These are phyloP conservation scores for Cucumis melo DNA, from an alignment of 306 rosid genomes.

Conservation along the genomic window DNA sequence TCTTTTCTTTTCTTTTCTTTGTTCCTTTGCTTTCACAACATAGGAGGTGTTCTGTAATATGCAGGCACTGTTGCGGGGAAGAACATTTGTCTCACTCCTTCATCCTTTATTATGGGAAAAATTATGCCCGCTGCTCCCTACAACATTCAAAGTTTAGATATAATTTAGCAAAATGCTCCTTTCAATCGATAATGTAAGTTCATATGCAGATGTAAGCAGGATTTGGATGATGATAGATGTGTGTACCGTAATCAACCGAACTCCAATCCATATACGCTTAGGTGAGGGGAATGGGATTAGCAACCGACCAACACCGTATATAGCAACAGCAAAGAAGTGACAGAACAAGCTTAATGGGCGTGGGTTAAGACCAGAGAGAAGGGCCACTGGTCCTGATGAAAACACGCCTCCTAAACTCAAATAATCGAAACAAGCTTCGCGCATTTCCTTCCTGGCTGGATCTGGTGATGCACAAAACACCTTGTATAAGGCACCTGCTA, in stretches of 20 bases:
- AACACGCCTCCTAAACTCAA: conserved; percentile 44
- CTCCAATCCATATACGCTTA: conserved; percentile 35
- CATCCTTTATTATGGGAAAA: conserved; percentile 19
- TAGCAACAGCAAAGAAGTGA: conserved; percentile 38
- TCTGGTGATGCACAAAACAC: conserved; percentile 41
- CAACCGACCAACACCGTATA: conserved; percentile 33
- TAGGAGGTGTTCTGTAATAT: conserved; percentile 16
- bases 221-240: not conserved
- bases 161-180: not conserved
- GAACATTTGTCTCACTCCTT: conserved; percentile 28
- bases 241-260: conserved; percentile 37
- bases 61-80: conserved; percentile 19
- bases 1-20: not conserved
- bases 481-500: conserved; percentile 23
- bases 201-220: not conserved
- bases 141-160: not conserved
- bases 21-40: not conserved
- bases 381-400: conserved; percentile 35
- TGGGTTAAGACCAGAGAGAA: conserved; percentile 49
- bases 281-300: conserved; percentile 52
- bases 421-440: conserved; percentile 46
- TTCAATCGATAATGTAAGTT: not conserved
- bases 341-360: conserved; percentile 36
- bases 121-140: conserved; percentile 25
- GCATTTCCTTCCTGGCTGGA: conserved; percentile 50